These are phyloP conservation scores for Metarhizium sp. DNA, from an alignment of 2,329 filamentous ascomycete species.

Conservation along the genomic window DNA sequence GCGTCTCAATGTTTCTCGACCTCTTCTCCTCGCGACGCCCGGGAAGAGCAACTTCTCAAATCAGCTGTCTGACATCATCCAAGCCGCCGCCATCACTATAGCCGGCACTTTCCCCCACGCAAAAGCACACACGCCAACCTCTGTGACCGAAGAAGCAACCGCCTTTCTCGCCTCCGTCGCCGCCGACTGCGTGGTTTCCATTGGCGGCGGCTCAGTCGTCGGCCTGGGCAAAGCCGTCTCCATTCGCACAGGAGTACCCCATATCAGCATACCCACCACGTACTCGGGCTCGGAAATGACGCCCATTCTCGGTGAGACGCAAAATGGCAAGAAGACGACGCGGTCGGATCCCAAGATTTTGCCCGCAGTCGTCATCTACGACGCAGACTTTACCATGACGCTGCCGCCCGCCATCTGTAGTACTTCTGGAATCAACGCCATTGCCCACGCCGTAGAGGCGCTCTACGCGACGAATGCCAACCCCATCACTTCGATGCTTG, in stretches of 20 bases:
- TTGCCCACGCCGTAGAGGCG: slow-evolving; percentile 57
- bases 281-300: slow-evolving; percentile 57
- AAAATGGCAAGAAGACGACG: slow-evolving; percentile 48
- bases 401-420: slow-evolving; percentile 42
- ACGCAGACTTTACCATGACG: slow-evolving; percentile 53
- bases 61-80: neutral
- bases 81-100: neutral
- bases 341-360: slow-evolving; percentile 48
- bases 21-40: slow-evolving; percentile 46
- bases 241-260: slow-evolving; percentile 41
- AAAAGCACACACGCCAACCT: slow-evolving; percentile 52
- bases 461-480: slow-evolving; percentile 54
- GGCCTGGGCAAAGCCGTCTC: slow-evolving; percentile 52
- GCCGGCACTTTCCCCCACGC: slow-evolving; percentile 37
- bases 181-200: slow-evolving; percentile 37
- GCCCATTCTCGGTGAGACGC: slow-evolving; percentile 53
- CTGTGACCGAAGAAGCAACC: slow-evolving; percentile 48
- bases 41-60: neutral
- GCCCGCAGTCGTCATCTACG: slow-evolving; percentile 53
- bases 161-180: slow-evolving; percentile 30
- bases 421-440: slow-evolving; percentile 55
- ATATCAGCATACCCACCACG: slow-evolving; percentile 48
- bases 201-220: slow-evolving; percentile 25
- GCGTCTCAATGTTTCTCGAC: slow-evolving; percentile 36
- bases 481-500: slow-evolving; percentile 49